Evolutionary conservation across 1,284 basidiomycete genomes (phyloP).

Genomic region (Pisolithus thermaeus): DNA sequence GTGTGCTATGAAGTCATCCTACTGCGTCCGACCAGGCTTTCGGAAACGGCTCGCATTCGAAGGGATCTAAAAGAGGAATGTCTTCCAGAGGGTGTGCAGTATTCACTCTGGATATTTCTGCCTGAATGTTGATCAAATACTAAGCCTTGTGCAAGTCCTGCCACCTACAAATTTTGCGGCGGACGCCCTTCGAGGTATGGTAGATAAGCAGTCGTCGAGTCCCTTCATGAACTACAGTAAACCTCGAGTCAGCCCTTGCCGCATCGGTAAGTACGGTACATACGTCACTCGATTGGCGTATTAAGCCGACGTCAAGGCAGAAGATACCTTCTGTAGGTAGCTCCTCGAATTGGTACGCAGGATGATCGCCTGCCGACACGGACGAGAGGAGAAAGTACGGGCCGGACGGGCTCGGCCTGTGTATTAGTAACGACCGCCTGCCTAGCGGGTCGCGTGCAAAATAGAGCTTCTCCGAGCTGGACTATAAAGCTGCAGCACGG

Average conservation of each 20-base stretch:
- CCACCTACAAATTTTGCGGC: slow-evolving; percentile 25
- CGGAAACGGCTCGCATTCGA: slow-evolving; percentile 41
- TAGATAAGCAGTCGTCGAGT: slow-evolving; percentile 26
- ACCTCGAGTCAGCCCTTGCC: slow-evolving; percentile 4
- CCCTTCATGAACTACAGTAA: slow-evolving; percentile 27
- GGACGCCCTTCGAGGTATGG: slow-evolving; percentile 18
- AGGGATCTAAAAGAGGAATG: slow-evolving; percentile 29
- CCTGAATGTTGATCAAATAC: slow-evolving; percentile 31
- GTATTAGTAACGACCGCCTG: slow-evolving; percentile 80
- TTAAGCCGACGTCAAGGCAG: slow-evolving; percentile 38
- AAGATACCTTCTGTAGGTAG: slow-evolving; percentile 56
- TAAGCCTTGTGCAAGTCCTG: neutral
- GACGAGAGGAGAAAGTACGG: slow-evolving; percentile 63
- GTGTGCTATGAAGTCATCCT: slow-evolving; percentile 47
- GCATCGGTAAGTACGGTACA: slow-evolving; percentile 1
- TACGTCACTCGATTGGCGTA: slow-evolving; percentile 25
- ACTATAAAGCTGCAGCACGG: slow-evolving; percentile 32
- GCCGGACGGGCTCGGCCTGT: slow-evolving; percentile 41
- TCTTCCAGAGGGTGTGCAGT: slow-evolving; percentile 40
- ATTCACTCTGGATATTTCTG: slow-evolving; percentile 42
- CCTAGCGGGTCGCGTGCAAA: slow-evolving; percentile 90
- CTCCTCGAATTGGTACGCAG: slow-evolving; percentile 51
- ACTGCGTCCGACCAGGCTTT: slow-evolving; percentile 39
- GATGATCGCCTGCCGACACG: slow-evolving; percentile 48
- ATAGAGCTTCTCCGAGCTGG: slow-evolving; percentile 46